Conservation (phyloP, 768 basidiomycete species). For the Terana coerulea region DNA sequence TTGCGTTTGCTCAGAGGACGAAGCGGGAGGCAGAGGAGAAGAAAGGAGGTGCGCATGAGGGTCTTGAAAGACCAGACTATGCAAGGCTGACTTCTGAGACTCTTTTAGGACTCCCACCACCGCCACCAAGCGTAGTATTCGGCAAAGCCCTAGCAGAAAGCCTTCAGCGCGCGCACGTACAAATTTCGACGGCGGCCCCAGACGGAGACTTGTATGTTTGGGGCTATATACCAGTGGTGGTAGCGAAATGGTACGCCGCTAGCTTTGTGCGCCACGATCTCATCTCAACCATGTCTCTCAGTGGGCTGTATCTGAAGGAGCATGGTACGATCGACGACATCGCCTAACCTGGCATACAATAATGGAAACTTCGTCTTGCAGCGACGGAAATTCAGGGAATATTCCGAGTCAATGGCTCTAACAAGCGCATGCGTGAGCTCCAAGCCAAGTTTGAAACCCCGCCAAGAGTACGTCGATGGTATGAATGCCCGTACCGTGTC, state of each 20-base stretch:
- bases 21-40: conserved; percentile 51
- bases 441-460: conserved; percentile 88
- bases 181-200: conserved; percentile 86
- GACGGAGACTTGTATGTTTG: conserved; percentile 84
- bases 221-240: conserved; percentile 95
- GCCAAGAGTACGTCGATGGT: conserved; percentile 59
- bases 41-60: conserved; percentile 42
- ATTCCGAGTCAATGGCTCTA: conserved; percentile 95
- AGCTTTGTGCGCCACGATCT: conserved; percentile 1
- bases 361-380: conserved; percentile 26
- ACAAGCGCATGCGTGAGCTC: conserved; percentile 92
- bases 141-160: conserved; percentile 82
- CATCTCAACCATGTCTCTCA: conserved; percentile 29
- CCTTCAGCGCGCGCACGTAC: conserved; percentile 83
- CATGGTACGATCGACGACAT: conserved; percentile 50
- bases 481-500: background rate
- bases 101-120: too few species aligned
- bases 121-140: conserved; percentile 59
- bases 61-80: too few species aligned
- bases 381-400: conserved; percentile 92
- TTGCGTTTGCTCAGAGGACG: conserved; percentile 58
- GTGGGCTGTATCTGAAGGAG: conserved; percentile 93
- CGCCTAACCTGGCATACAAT: background rate
- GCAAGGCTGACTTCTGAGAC: too few species aligned
- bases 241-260: conserved; percentile 84